Base-by-base conservation (phyloP, 164 flowering plant genomes). In the Liriodendron chinense region DNA sequence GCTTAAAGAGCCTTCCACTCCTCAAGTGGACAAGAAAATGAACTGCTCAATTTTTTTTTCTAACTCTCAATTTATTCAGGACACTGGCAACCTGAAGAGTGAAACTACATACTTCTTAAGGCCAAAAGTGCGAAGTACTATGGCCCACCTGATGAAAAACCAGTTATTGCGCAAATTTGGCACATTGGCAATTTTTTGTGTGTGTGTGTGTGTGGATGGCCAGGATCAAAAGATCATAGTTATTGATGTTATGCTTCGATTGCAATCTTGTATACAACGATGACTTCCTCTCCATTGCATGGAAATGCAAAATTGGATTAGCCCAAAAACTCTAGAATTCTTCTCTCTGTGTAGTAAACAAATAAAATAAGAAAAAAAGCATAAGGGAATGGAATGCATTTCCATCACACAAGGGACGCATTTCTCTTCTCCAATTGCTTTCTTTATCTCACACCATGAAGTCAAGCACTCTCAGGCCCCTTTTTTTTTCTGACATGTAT, bases 401-500 rank as follows among this genome's bases (percentile, higher is more conserved):
- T 59, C 43, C 12, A n/a, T 34, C 22, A 25, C 28, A 21, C 67
- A 69, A 67, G 59, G 43, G 43, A 34, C 43, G 6, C 43, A 34
- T 34, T 34, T 34, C 48, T 24, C 2, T 47, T 50, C 53, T 71
- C 28, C 53, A 57, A 57, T 9, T 43, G 43, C 70, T 65, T 65
- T 64, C 69, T 59, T 26, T 34, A 63, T 50, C 61, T 21, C 50
- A 49, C 47, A 4, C 70, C 70, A 47, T 20, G 66, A 74, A 69
- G 73, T 68, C 18, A 14, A 57, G 62, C 62, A 13, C 20, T 13
- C 43, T 34, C 43, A 13, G 62, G 62, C 62, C 34, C n/a, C 23
- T 50, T 56, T 57, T 28, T 50, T 56, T 57, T 63, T 56, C 68
- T 66, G 70, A 74, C 71, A 18, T 62, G 59, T 82, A 73, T 62